These are phyloP conservation scores for Tagetes erecta DNA, from an alignment of 129 eudicot species.

Conservation along the genomic window DNA sequence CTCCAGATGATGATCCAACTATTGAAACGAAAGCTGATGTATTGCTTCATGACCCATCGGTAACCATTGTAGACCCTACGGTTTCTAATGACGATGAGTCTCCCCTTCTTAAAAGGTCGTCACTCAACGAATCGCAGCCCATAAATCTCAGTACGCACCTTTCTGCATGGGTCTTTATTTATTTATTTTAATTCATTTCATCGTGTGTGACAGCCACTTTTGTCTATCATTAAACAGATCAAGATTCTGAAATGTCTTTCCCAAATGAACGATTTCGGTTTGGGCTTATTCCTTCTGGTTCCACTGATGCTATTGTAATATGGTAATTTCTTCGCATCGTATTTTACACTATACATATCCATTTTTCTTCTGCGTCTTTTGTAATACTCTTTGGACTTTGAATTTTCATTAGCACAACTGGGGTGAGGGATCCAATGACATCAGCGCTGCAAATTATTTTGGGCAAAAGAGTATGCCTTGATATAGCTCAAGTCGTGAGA, in stretches of 20 bases:
- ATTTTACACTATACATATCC: background rate
- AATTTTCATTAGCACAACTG: conserved; percentile 70
- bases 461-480: conserved; percentile 83
- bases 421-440: conserved; percentile 88
- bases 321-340: conserved; percentile 56
- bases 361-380: background rate
- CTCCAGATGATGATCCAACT: conserved; percentile 53
- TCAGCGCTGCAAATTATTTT: conserved; percentile 93
- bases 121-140: conserved; percentile 38
- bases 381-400: conserved; percentile 17
- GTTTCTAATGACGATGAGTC: conserved; percentile 53
- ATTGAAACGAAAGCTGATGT: conserved; percentile 38
- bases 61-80: conserved; percentile 38
- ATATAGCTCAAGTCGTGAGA: conserved; percentile 92
- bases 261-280: conserved; percentile 79
- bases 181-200: background rate
- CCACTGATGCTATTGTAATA: conserved; percentile 94
- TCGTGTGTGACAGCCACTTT: conserved; percentile 20
- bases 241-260: conserved; percentile 55
- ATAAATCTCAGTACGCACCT: conserved; percentile 50
- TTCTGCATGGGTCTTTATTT: conserved; percentile 11
- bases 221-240: conserved; percentile 44
- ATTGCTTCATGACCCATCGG: conserved; percentile 40
- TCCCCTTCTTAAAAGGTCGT: conserved; percentile 58
- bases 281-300: conserved; percentile 95